These are phyloP conservation scores for Wickerhamiella sorbophila DNA, from an alignment of 805 yeast genomes.

Conservation along the genomic window DNA sequence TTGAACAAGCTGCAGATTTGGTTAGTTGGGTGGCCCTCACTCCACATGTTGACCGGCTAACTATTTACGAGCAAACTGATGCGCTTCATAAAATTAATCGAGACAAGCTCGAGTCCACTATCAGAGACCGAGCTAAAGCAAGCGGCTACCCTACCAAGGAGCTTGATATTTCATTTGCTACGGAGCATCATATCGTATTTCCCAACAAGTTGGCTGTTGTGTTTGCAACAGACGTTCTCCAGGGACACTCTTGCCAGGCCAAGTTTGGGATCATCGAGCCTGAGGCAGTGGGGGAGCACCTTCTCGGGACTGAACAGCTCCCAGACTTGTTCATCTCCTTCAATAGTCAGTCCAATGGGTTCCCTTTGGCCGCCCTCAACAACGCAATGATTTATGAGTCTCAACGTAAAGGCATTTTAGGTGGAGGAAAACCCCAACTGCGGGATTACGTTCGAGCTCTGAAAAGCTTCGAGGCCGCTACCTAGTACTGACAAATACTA, in stretches of 20 bases:
- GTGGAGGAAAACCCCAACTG: not conserved
- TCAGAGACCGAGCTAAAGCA: not conserved
- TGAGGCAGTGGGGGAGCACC: not conserved
- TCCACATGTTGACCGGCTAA: not conserved
- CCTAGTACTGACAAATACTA: no score
- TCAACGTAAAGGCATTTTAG: slow-evolving; percentile 4
- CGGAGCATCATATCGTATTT: not conserved
- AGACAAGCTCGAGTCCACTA: not conserved
- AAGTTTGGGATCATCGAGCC: not conserved
- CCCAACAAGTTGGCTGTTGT: not conserved
- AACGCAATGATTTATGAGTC: slow-evolving; percentile 3
- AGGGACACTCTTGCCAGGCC: not conserved
- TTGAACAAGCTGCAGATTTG: not conserved
- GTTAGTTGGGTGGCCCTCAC: not conserved
- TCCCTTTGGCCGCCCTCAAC: slow-evolving; percentile 4
- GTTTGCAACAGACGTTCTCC: not conserved
- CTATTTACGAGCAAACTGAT: not conserved
- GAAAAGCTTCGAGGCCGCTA: not conserved
- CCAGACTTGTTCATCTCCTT: slow-evolving; percentile 8
- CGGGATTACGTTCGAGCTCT: slow-evolving; percentile 7
- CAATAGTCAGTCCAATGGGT: slow-evolving; percentile 4
- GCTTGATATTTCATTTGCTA: not conserved
- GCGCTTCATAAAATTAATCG: not conserved
- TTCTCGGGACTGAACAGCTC: not conserved
- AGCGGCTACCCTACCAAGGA: not conserved